Evolutionary conservation across 495 filamentous ascomycete species (phyloP).

Genomic region (Aspergillus mulundensis): DNA sequence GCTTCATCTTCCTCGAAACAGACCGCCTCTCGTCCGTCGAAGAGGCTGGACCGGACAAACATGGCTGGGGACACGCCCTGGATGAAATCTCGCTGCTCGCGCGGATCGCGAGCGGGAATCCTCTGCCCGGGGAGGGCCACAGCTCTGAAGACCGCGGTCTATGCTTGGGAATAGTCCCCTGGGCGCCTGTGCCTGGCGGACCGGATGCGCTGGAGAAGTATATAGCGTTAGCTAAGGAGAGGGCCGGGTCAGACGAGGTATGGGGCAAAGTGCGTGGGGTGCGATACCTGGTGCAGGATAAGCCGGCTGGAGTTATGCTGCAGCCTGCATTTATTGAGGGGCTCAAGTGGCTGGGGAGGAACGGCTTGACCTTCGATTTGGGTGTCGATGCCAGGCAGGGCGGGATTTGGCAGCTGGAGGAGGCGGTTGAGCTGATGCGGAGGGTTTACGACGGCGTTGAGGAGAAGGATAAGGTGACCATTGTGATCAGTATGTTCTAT

Average conservation of each 20-base stretch:
- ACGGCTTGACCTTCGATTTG: slow-evolving; percentile 69
- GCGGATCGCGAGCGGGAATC: slow-evolving; percentile 57
- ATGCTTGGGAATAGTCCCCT: slow-evolving; percentile 68
- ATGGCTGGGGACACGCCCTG: slow-evolving; percentile 58
- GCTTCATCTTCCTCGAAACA: slow-evolving; percentile 78
- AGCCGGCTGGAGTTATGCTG: slow-evolving; percentile 59
- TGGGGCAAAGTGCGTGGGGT: slow-evolving; percentile 63
- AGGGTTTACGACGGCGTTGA: slow-evolving; percentile 57
- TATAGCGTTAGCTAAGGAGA: slow-evolving; percentile 38
- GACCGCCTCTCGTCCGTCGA: slow-evolving; percentile 62
- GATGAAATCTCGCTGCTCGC: slow-evolving; percentile 64
- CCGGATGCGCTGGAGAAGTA: slow-evolving; percentile 45
- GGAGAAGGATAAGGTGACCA: slow-evolving; percentile 54
- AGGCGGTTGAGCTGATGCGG: slow-evolving; percentile 68
- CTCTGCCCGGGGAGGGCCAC: slow-evolving; percentile 58
- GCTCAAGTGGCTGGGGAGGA: slow-evolving; percentile 61
- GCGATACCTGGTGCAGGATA: slow-evolving; percentile 76
- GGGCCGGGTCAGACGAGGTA: slow-evolving; percentile 29
- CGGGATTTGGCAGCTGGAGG: slow-evolving; percentile 67
- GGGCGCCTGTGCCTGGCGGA: slow-evolving; percentile 72
- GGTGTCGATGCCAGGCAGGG: slow-evolving; percentile 70
- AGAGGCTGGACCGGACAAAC: slow-evolving; percentile 26
- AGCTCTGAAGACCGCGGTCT: slow-evolving; percentile 41
- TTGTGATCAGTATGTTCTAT: slow-evolving; percentile 60
- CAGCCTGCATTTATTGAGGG: slow-evolving; percentile 59